These are phyloP conservation scores for Malus hybrid DNA, from an alignment of 331 rosid genomes.

Conservation along the genomic window DNA sequence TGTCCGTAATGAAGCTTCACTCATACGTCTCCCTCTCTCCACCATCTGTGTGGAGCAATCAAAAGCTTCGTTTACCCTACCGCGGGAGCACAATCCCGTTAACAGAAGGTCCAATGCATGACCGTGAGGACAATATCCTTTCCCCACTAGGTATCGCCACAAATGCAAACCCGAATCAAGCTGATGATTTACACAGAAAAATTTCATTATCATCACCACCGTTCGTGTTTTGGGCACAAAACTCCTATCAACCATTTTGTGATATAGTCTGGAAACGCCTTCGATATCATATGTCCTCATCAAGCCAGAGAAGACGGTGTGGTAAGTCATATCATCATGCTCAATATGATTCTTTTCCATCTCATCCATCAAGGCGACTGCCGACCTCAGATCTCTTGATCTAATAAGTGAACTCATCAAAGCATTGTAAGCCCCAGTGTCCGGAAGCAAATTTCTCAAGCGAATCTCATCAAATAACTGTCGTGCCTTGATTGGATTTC, in stretches of 20 bases:
- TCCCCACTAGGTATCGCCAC: slow-evolving; percentile 61
- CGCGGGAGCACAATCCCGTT: slow-evolving; percentile 71
- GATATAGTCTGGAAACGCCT: slow-evolving; percentile 41
- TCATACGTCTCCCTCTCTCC: slow-evolving; percentile 84
- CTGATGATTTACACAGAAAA: slow-evolving; percentile 52
- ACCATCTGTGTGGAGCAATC: slow-evolving; percentile 65
- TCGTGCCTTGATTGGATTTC: slow-evolving; percentile 46
- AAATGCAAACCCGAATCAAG: slow-evolving; percentile 59
- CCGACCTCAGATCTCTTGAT: slow-evolving; percentile 46
- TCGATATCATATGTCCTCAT: slow-evolving; percentile 44
- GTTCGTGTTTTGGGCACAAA: slow-evolving; percentile 68
- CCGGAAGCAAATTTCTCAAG: slow-evolving; percentile 46
- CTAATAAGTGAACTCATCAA: slow-evolving; percentile 51
- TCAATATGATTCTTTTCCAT: slow-evolving; percentile 53
- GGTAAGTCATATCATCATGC: slow-evolving; percentile 61
- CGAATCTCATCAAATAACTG: slow-evolving; percentile 57
- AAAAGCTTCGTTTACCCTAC: slow-evolving; percentile 54
- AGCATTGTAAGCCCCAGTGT: slow-evolving; percentile 69
- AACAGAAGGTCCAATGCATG: slow-evolving; percentile 78
- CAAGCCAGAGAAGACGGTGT: slow-evolving; percentile 53
- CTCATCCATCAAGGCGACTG: slow-evolving; percentile 52
- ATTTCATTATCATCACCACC: slow-evolving; percentile 60
- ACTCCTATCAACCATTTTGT: slow-evolving; percentile 48
- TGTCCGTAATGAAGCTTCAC: slow-evolving; percentile 50
- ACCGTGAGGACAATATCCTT: slow-evolving; percentile 79